Evolutionary conservation across 441 rosid species (phyloP), one percentile per base, ranked within the genome.

Genomic region (Erodium trifolium): DNA sequence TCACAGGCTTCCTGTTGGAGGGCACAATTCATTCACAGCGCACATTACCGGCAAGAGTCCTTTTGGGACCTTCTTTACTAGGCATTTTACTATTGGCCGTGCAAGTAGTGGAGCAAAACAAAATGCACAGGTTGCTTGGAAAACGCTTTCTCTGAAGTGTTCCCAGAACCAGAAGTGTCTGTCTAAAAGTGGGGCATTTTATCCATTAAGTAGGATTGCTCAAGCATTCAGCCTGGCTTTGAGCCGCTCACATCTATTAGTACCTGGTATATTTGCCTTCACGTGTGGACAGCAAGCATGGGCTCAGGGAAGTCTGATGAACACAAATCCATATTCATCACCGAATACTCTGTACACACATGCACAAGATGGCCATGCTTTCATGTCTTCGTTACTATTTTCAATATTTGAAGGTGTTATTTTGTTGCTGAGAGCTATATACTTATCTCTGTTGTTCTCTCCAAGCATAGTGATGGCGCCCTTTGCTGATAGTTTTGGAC

Each of bases 211-310:
- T 23, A 23, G 77, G 77, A 75, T 87, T 41, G 98, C 97, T 72
- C 96, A 92, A 79, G 98, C 97, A 0, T 80, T 95, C 64, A 80
- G 86, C 79, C 85, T 95, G 78, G 93, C 98, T 64, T 83, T 92
- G 82, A 78, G 88, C 12, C 91, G 89, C 19, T 84, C 91, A 0
- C 95, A 83, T 31, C 69, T 90, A 1, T 41, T 92, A 39, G 72
- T 92, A 64, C 91, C 99, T 0, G 79, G 96, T 67, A 74, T 82
- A 10, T 65, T 89, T 72, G 86, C 92, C 4, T 39, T 85, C 63
- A 75, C 90, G 11, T 78, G 89, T 67, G 92, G 97, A 69, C 76
- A 83, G 76, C 77, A 85, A 68, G 91, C 88, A 18, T 86, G 83
- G 87, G 91, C 98, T 19, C 85, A 86, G 71, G 77, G 84, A 71